These are phyloP conservation scores for Penicilliopsis zonata DNA, from an alignment of 495 filamentous ascomycete species.

Conservation along the genomic window DNA sequence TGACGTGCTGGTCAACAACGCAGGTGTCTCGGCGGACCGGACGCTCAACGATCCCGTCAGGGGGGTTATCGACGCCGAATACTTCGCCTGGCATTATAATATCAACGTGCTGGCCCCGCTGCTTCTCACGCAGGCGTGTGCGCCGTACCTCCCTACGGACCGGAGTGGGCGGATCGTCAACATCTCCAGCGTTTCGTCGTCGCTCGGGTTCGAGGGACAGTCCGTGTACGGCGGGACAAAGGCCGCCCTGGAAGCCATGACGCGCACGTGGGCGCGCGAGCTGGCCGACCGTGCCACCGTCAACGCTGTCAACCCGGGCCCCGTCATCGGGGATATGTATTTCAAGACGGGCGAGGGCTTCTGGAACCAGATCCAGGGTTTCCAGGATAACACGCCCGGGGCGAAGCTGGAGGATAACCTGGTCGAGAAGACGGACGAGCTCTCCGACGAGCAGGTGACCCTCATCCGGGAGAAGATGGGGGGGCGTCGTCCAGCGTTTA, in stretches of 20 bases:
- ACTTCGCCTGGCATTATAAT: conserved; percentile 61
- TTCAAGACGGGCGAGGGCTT: conserved; percentile 40
- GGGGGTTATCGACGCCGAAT: conserved; percentile 32
- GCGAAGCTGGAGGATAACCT: conserved; percentile 27
- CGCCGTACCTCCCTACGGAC: conserved; percentile 60
- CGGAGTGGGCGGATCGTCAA: conserved; percentile 73
- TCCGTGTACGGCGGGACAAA: conserved; percentile 82
- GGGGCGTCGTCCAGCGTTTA: conserved; percentile 54
- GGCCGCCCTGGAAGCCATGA: conserved; percentile 86
- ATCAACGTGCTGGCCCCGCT: conserved; percentile 81
- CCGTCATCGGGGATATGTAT: conserved; percentile 74
- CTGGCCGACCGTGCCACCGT: conserved; percentile 67
- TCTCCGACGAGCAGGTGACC: conserved; percentile 50
- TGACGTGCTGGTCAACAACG: conserved; percentile 87
- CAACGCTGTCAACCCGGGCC: conserved; percentile 82
- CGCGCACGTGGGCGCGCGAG: conserved; percentile 76
- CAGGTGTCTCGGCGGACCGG: conserved; percentile 53
- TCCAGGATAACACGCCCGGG: conserved; percentile 58
- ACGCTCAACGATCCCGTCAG: conserved; percentile 42
- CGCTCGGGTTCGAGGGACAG: conserved; percentile 57
- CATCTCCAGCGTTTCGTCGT: conserved; percentile 57
- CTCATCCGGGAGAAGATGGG: conserved; percentile 50
- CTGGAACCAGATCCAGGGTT: conserved; percentile 42
- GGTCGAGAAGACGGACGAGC: conserved; percentile 32
- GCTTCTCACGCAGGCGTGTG: conserved; percentile 60